phyloP scores from a whole-genome alignment of 2,329 filamentous ascomycete species.

The Aureobasidium sp. region DNA sequence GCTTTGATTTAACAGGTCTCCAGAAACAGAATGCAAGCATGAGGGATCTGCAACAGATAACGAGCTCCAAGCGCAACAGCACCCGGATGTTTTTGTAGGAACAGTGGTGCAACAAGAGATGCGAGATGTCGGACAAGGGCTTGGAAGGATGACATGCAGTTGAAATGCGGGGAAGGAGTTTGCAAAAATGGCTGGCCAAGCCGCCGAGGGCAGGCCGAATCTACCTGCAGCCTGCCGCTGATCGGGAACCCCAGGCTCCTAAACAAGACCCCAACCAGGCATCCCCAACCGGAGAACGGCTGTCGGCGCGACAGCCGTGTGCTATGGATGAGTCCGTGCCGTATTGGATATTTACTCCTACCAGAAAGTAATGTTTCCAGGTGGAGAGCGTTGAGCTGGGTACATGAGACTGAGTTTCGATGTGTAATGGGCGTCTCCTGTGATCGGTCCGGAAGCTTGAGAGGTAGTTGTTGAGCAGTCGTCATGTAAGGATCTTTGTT shows the following conservation, averaged over 20 bases:
- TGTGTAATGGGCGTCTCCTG: background rate
- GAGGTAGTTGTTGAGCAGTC: background rate
- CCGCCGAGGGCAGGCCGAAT: constrained; percentile 13
- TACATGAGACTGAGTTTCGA: background rate
- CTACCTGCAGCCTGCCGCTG: background rate
- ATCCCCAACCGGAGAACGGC: constrained; percentile 11
- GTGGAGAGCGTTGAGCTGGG: constrained; percentile 1
- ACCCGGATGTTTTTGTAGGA: background rate
- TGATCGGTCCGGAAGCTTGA: background rate
- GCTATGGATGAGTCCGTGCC: background rate
- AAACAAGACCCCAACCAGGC: background rate
- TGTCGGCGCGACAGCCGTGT: background rate
- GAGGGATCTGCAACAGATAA: constrained; percentile 4
- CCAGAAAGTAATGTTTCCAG: background rate
- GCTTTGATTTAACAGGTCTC: background rate
- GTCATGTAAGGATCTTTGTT: background rate
- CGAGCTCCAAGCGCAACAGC: background rate
- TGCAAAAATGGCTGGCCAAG: constrained; percentile 8
- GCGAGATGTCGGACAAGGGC: background rate
- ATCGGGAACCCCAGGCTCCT: constrained; percentile 5
- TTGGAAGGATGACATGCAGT: constrained; percentile 1
- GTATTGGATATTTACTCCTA: background rate
- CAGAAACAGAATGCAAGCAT: constrained; percentile 1
- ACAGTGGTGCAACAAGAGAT: constrained; percentile 3
- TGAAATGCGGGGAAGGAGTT: constrained; percentile 8